Conservation (phyloP, 306 rosid species). For the Acacia crassicarpa region DNA sequence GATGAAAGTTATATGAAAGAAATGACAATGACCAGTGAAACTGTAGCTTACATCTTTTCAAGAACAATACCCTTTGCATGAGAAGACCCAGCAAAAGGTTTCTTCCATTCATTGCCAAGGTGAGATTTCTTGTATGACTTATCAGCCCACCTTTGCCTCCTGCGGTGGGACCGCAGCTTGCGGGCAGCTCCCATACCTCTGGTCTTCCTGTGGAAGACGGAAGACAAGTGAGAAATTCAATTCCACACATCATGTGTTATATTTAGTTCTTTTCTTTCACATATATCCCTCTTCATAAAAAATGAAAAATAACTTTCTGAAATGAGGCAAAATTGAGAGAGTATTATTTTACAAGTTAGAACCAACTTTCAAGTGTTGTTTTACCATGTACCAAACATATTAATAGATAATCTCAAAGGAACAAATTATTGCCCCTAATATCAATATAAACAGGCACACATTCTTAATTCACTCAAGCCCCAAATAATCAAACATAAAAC, state of each 20-base stretch:
- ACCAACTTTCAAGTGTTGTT: neutral
- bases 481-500: neutral
- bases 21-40: neutral
- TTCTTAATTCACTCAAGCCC: neutral
- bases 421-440: neutral
- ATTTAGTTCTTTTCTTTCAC: neutral
- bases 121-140: conserved; percentile 74
- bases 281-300: neutral
- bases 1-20: neutral
- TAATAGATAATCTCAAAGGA: neutral
- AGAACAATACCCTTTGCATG: conserved; percentile 86
- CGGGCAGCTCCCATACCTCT: conserved; percentile 81
- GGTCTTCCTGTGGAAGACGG: conserved; percentile 52
- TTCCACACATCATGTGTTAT: neutral
- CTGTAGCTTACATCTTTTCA: conserved; percentile 64
- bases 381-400: neutral
- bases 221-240: neutral
- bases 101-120: conserved; percentile 85
- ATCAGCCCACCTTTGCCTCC: conserved; percentile 71
- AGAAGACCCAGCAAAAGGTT: conserved; percentile 87
- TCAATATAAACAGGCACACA: neutral
- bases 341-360: neutral
- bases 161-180: conserved; percentile 65
- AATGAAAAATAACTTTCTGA: neutral
- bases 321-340: neutral